Base-by-base conservation (phyloP, 2,329 filamentous ascomycete species). In the Ophiocordyceps camponoti-floridani region DNA sequence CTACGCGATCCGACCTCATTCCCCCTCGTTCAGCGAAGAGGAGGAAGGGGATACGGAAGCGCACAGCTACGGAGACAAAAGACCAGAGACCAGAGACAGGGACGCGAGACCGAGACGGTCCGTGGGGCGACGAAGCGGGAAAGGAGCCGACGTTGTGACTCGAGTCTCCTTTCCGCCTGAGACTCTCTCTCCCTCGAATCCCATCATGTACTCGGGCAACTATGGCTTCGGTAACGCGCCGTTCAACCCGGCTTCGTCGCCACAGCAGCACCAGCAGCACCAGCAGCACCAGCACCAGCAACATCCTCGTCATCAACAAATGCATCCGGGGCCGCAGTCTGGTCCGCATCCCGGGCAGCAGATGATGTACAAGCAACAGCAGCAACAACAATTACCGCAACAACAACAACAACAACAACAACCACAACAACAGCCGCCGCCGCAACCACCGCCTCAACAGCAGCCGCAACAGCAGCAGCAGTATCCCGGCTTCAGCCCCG, bases 361-460 rank as follows among this genome's bases (percentile, higher is more conserved):
- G 58, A 70, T 74, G 64, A 76, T 77, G 71, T 77, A 73, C 59
- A 73, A 73, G 57, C 61, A 61, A 48, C 63, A 66, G 47, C 44
- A 46, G 41, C 71, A 74, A 56, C 72, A 73, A 60, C 31, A 23
- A 23, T 5, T 5, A 23, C 23, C 3, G 5, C 23, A 23, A 23
- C 23, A 23, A 23, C 23, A 23, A 23, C 23, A 23, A 23, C 23
- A 23, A 5, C 31, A 12, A 12, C 31, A 6, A 12, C 71, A 74
- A 57, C 72, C 72, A 60, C 60, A 60, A 49, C 63, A 66, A 46
- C 42, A 40, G 41, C 71, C n/a, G 23, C 23, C 23, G 23, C 23
- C 23, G 23, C 23, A 3, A 5, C 23, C 3, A 6, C 33, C 14
- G 14, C 33, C 6, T 3, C 31, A 12, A 12, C 31, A 6, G 31